Percentiles rank a stretch among this genome's conserved stretches.
Evolutionary conservation across 2,329 filamentous ascomycete species (phyloP).

Genomic region (Arthrobotrys conoides): DNA sequence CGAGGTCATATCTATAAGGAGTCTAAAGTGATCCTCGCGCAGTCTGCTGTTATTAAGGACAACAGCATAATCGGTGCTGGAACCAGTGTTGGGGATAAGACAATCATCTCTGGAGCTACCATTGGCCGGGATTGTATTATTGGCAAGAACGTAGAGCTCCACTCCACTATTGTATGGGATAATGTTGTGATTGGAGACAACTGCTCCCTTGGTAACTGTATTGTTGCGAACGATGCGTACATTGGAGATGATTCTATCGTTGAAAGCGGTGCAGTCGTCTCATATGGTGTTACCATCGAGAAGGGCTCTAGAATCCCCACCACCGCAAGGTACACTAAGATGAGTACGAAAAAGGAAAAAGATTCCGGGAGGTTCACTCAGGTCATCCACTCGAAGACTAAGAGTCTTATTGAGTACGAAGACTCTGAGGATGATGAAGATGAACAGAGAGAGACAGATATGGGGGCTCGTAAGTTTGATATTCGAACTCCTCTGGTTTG

Average conservation of each 20-base stretch:
- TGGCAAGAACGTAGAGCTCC: conserved; percentile 83
- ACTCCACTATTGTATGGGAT: conserved; percentile 90
- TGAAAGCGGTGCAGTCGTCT: conserved; percentile 80
- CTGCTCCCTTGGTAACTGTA: conserved; percentile 77
- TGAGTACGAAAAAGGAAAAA: conserved; percentile 63
- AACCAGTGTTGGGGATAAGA: conserved; percentile 81
- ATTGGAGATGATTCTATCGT: conserved; percentile 81
- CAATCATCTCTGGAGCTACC: conserved; percentile 79
- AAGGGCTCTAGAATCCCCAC: conserved; percentile 71
- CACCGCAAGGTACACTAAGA: conserved; percentile 68
- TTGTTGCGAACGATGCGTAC: conserved; percentile 80
- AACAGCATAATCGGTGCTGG: conserved; percentile 82
- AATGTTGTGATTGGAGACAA: conserved; percentile 82
- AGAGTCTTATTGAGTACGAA: conserved; percentile 69
- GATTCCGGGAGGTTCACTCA: conserved; percentile 49
- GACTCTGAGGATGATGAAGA: conserved; percentile 73
- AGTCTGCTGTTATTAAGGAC: conserved; percentile 78
- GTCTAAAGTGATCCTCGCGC: conserved; percentile 79
- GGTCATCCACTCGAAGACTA: conserved; percentile 66
- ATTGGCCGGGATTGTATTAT: conserved; percentile 89
- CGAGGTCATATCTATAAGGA: conserved; percentile 83
- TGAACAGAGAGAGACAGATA: conserved; percentile 27
- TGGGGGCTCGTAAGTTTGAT: conserved; percentile 36
- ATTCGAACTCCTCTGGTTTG: background rate
- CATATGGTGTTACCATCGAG: conserved; percentile 80